Percentiles rank a stretch among this genome's conserved stretches.
These are phyloP conservation scores for Echeveria elegans DNA, from an alignment of 164 flowering plant species.

Conservation along the genomic window DNA sequence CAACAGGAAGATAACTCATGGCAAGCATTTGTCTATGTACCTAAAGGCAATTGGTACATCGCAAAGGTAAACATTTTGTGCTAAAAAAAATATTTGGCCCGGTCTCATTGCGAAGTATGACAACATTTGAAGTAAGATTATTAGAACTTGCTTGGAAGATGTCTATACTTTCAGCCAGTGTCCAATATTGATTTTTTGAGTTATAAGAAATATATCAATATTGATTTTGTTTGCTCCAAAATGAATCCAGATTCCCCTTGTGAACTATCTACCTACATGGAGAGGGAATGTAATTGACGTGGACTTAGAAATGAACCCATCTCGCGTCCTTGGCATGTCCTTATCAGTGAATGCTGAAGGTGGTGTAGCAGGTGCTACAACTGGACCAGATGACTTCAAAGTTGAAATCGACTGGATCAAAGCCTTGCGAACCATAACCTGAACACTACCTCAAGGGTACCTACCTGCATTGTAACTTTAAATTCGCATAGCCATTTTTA, in stretches of 20 bases:
- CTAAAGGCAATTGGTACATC: conserved; percentile 81
- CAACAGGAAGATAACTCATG: conserved; percentile 92
- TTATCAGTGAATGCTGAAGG: conserved; percentile 81
- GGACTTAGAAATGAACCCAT: conserved; percentile 80
- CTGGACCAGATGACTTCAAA: conserved; percentile 84
- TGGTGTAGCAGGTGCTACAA: conserved; percentile 54
- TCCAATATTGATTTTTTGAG: too few relatives aligned
- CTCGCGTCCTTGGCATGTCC: conserved; percentile 86
- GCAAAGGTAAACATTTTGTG: conserved; percentile 83
- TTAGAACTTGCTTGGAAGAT: too few relatives aligned
- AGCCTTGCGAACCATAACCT: conserved; percentile 39
- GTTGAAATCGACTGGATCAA: conserved; percentile 90
- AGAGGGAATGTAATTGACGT: conserved; percentile 88
- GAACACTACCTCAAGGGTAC: neutral
- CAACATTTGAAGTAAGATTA: too few relatives aligned
- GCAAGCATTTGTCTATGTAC: conserved; percentile 86
- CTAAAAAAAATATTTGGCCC: too few relatives aligned
- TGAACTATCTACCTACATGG: conserved; percentile 82
- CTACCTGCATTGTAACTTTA: neutral
- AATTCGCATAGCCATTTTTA: too few relatives aligned
- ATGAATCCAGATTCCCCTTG: conserved; percentile 68
- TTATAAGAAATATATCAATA: too few relatives aligned
- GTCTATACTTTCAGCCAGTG: neutral
- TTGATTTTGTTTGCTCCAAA: neutral
- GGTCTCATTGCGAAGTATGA: too few relatives aligned